phyloP scores from a whole-genome alignment of 805 yeast species.

The Clavispora phyllophila region DNA sequence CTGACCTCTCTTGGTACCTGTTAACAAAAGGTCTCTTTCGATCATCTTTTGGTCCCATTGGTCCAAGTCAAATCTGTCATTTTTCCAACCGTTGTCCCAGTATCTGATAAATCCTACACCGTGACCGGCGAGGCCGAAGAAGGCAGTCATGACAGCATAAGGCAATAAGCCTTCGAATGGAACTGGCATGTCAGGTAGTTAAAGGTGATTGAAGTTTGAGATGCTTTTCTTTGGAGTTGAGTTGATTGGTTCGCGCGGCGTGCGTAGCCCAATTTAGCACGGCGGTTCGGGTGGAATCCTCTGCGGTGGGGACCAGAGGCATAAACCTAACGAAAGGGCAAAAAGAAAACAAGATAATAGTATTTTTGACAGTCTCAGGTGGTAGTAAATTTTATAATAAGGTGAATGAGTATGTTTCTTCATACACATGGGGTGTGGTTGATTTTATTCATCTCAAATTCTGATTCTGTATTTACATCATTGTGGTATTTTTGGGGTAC shows the following conservation, averaged over 20 bases:
- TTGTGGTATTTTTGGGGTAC: background rate
- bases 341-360: too few relatives aligned
- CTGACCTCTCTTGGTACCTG: slow-evolving; percentile 72
- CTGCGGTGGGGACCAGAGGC: too few relatives aligned
- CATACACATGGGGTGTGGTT: too few relatives aligned
- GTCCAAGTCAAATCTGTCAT: slow-evolving; percentile 41
- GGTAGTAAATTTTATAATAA: background rate
- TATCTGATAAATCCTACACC: slow-evolving; percentile 42
- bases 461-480: background rate
- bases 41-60: slow-evolving; percentile 45
- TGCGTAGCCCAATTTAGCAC: slow-evolving; percentile 4
- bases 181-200: slow-evolving; percentile 34
- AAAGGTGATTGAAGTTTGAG: background rate
- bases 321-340: too few relatives aligned
- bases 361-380: too few relatives aligned
- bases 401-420: background rate
- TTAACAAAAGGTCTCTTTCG: slow-evolving; percentile 71
- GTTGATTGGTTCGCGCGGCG: slow-evolving; percentile 19
- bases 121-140: slow-evolving; percentile 42
- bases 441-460: background rate
- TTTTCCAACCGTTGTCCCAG: slow-evolving; percentile 47
- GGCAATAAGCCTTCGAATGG: slow-evolving; percentile 46
- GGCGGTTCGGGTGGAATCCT: background rate
- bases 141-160: slow-evolving; percentile 41
- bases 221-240: slow-evolving; percentile 2